Evolutionary conservation across 2,329 filamentous ascomycete genomes (phyloP).

Genomic region (Lasiodiplodia sp.): DNA sequence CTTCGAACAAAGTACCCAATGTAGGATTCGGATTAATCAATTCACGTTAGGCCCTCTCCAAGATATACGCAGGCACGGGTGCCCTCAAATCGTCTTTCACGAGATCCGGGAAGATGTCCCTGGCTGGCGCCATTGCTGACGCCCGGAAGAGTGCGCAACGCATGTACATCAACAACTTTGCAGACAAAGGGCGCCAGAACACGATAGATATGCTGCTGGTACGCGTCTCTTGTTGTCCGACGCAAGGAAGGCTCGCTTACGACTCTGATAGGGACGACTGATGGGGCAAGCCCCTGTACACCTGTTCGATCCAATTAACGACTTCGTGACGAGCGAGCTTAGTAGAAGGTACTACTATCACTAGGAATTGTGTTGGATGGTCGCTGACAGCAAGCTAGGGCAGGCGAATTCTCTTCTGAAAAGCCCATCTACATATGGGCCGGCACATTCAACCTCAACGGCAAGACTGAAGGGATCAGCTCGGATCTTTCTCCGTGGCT

Average conservation of each 20-base stretch:
- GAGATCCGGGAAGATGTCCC: slow-evolving; percentile 90
- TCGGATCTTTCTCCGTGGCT: slow-evolving; percentile 88
- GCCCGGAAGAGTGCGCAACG: slow-evolving; percentile 92
- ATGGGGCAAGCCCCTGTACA: slow-evolving; percentile 85
- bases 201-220: slow-evolving; percentile 88
- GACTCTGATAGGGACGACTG: slow-evolving; percentile 65
- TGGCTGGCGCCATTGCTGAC: slow-evolving; percentile 93
- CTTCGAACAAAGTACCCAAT: neutral
- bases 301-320: slow-evolving; percentile 92
- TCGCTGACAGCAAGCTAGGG: slow-evolving; percentile 47
- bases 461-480: slow-evolving; percentile 77
- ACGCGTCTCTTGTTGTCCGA: neutral
- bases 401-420: slow-evolving; percentile 75
- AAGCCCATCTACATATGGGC: slow-evolving; percentile 80
- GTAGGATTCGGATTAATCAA: neutral
- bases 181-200: slow-evolving; percentile 89
- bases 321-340: slow-evolving; percentile 82
- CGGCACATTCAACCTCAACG: slow-evolving; percentile 95
- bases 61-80: slow-evolving; percentile 95
- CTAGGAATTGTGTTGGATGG: neutral
- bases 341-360: slow-evolving; percentile 54
- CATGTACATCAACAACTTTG: slow-evolving; percentile 97
- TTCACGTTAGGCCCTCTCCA: slow-evolving; percentile 67
- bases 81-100: slow-evolving; percentile 96
- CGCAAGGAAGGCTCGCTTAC: slow-evolving; percentile 6